Percentiles rank a stretch among this genome's conserved stretches.
These are phyloP conservation scores for Penicillium maclennaniae DNA, from an alignment of 495 filamentous ascomycete genomes.

Conservation along the genomic window DNA sequence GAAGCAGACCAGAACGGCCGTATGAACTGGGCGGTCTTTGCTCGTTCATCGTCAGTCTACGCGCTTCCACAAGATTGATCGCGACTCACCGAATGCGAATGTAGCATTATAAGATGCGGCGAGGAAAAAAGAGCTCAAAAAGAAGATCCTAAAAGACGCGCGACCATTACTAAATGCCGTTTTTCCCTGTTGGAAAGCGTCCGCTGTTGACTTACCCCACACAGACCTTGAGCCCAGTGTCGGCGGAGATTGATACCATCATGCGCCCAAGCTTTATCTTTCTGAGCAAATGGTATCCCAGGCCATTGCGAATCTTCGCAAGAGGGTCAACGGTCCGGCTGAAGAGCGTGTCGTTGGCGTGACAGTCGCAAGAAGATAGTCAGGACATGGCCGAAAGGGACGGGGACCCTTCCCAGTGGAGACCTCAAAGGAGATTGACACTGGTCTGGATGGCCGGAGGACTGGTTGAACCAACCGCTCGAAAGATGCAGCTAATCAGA, in stretches of 20 bases:
- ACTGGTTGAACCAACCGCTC: neutral
- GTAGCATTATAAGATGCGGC: conserved; percentile 35
- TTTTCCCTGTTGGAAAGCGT: neutral
- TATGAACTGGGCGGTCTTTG: conserved; percentile 41
- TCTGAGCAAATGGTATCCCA: neutral
- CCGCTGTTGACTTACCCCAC: conserved; percentile 31
- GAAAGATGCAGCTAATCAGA: conserved; percentile 9
- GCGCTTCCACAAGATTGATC: neutral
- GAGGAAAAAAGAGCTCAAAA: conserved; percentile 35
- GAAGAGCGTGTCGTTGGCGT: neutral
- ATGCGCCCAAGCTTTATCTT: conserved; percentile 14
- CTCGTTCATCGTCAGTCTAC: conserved; percentile 8
- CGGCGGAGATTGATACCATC: conserved; percentile 34
- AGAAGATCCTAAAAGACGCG: conserved; percentile 27
- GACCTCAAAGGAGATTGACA: conserved; percentile 24
- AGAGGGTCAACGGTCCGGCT: neutral
- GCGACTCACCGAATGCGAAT: conserved; percentile 40
- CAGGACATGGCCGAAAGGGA: conserved; percentile 3
- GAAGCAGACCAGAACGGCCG: conserved; percentile 35
- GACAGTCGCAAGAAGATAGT: neutral
- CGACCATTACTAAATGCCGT: conserved; percentile 5
- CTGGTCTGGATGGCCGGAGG: neutral
- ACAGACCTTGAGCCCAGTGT: conserved; percentile 34
- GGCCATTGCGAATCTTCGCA: conserved; percentile 15
- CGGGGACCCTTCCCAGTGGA: conserved; percentile 13